Conservation (phyloP, 2,329 filamentous ascomycete genomes). For the Pseudocercospora ulei region DNA sequence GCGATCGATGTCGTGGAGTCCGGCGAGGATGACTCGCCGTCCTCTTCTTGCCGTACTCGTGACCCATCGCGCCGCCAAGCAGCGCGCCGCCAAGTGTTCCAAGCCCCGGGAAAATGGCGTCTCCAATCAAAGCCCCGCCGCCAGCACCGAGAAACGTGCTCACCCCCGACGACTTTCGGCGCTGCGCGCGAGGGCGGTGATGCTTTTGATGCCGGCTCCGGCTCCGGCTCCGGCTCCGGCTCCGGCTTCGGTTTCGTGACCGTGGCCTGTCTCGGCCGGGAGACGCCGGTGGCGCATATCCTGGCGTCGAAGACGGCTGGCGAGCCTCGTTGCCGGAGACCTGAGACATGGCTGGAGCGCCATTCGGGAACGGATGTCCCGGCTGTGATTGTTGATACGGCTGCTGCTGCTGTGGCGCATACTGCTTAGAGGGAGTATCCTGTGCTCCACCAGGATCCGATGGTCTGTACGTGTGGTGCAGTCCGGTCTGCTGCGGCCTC, state of each 20-base stretch:
- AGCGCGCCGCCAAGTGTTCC: constrained; percentile 36
- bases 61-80: constrained; percentile 38
- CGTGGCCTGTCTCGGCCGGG: constrained; percentile 17
- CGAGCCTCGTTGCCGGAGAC: constrained; percentile 15
- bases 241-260: constrained; percentile 21
- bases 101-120: constrained; percentile 40
- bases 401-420: constrained; percentile 19
- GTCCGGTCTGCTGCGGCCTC: constrained; percentile 9
- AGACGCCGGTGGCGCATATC: constrained; percentile 17
- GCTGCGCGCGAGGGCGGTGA: constrained; percentile 15
- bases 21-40: constrained; percentile 19
- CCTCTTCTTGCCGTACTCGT: constrained; percentile 36
- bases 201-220: constrained; percentile 20
- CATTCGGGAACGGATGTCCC: constrained; percentile 13
- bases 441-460: constrained; percentile 10
- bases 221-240: constrained; percentile 18
- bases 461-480: constrained; percentile 16
- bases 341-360: constrained; percentile 15
- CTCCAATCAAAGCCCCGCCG: constrained; percentile 39
- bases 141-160: constrained; percentile 41
- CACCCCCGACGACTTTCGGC: constrained; percentile 25
- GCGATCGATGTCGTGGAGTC: constrained; percentile 13
- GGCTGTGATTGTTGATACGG: constrained; percentile 15
- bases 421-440: constrained; percentile 12
- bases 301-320: constrained; percentile 15